These are phyloP conservation scores for Aspergillus sp. DNA, from an alignment of 2,329 filamentous ascomycete species.

Conservation along the genomic window DNA sequence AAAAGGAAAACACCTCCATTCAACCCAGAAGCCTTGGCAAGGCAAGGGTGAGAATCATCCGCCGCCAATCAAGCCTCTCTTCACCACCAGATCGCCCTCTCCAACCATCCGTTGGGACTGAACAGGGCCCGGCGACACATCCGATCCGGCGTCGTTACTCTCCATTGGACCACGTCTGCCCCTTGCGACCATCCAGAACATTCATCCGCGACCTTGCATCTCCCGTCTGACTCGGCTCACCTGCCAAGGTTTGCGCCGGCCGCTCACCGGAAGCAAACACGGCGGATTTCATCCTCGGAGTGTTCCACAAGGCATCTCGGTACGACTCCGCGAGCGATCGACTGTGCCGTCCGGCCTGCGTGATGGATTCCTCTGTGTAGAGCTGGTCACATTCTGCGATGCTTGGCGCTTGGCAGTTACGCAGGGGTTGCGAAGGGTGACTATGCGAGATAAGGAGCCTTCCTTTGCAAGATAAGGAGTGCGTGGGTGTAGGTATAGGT, in stretches of 20 bases:
- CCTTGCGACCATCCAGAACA: constrained; percentile 7
- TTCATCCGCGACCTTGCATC: neutral
- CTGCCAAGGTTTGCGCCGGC: neutral
- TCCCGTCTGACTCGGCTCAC: neutral
- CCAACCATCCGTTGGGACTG: no score
- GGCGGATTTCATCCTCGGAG: neutral
- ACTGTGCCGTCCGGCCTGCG: neutral
- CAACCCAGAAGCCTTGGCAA: constrained; percentile 21
- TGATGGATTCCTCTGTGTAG: constrained; percentile 4
- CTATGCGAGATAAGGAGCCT: no score
- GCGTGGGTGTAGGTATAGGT: no score
- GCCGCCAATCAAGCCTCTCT: neutral
- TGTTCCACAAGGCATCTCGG: no score
- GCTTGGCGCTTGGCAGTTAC: constrained; percentile 34
- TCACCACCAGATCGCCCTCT: neutral
- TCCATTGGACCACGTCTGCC: constrained; percentile 10
- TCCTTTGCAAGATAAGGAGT: no score
- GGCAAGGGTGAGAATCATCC: constrained; percentile 13
- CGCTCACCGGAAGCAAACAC: neutral
- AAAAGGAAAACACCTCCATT: neutral
- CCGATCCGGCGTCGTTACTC: neutral
- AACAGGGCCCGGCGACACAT: neutral
- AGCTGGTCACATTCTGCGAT: constrained; percentile 18
- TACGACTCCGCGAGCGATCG: no score
- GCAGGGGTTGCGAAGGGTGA: constrained; percentile 19